phyloP scores from a whole-genome alignment of 331 rosid species.

The Pyrus hybrid region DNA sequence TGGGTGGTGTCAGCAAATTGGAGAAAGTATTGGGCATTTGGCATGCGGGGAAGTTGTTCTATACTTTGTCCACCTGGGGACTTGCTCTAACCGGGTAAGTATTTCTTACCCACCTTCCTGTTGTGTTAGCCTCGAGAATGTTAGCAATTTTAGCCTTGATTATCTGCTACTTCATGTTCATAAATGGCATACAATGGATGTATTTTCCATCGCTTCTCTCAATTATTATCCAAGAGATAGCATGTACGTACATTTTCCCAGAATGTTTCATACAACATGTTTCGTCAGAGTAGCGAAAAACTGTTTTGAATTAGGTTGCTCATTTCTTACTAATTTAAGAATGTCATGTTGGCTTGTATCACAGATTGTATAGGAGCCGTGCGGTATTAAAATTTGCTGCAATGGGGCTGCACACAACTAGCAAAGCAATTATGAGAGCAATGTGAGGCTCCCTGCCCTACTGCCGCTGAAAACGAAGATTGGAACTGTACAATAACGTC shows the following conservation, averaged over 20 bases:
- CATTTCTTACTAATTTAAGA: neutral
- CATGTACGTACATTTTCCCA: neutral
- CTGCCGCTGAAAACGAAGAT: neutral
- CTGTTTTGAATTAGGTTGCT: neutral
- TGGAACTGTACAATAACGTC: neutral
- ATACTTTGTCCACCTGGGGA: constrained; percentile 89
- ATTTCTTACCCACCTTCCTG: constrained; percentile 1
- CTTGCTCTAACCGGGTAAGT: constrained; percentile 84
- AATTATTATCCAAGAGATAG: neutral
- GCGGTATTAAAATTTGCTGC: constrained; percentile 63
- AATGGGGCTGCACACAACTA: constrained; percentile 50
- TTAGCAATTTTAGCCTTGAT: neutral
- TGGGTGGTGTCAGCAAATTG: constrained; percentile 54
- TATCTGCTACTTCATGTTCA: neutral
- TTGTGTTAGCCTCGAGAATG: neutral
- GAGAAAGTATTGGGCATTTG: constrained; percentile 58
- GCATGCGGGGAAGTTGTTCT: constrained; percentile 79
- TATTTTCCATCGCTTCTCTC: neutral
- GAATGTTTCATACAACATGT: neutral
- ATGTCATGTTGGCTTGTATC: constrained; percentile 1
- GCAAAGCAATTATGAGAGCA: constrained; percentile 58
- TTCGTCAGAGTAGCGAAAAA: neutral
- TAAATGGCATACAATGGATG: neutral
- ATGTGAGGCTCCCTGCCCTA: constrained; percentile 32
- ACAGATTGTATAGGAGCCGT: constrained; percentile 72